phyloP scores from a whole-genome alignment of 2,329 filamentous ascomycete species.

The Colletotrichum scovillei region DNA sequence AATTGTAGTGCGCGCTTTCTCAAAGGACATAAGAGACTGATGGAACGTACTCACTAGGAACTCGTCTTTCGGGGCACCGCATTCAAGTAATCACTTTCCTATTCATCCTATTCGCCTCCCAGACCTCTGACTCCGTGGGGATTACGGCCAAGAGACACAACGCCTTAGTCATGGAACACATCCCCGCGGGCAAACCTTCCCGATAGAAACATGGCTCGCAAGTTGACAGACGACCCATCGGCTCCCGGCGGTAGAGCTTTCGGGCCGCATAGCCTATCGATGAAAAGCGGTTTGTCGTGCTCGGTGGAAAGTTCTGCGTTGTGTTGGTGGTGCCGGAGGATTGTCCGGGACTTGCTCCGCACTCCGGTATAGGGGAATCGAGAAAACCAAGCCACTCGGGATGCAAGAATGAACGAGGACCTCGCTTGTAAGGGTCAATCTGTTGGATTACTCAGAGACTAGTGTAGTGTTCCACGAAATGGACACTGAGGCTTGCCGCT shows the following conservation, averaged over 20 bases:
- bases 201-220: neutral
- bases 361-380: neutral
- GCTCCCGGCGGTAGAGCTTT: neutral
- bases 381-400: too few species aligned
- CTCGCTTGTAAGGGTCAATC: neutral
- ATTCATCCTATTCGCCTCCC: too few species aligned
- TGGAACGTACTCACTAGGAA: too few species aligned
- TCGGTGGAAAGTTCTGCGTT: neutral
- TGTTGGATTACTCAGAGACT: too few species aligned
- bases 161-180: neutral
- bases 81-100: constrained; percentile 2
- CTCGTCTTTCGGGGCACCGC: neutral
- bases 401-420: neutral
- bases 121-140: neutral
- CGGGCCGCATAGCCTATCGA: neutral
- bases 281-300: too few species aligned
- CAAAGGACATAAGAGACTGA: neutral
- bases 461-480: too few species aligned
- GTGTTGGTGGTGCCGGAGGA: neutral
- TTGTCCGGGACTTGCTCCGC: constrained; percentile 7
- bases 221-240: neutral
- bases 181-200: neutral
- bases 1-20: neutral
- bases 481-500: too few species aligned
- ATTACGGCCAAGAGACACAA: neutral